Conservation (phyloP, 2,329 filamentous ascomycete species). For the Aspergillus sp. region DNA sequence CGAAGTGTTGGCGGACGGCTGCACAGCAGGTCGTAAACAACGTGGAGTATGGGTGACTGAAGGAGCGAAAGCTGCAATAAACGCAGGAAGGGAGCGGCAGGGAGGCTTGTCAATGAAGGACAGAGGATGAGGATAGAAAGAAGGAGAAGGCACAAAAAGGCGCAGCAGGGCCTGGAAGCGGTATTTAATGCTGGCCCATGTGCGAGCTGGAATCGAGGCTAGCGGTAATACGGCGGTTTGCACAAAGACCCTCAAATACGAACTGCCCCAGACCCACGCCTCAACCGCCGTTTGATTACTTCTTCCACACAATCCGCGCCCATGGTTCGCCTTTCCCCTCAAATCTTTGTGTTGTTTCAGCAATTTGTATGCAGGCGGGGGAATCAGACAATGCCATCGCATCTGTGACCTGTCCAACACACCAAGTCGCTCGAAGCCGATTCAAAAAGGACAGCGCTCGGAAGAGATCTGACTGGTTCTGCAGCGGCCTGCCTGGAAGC, state of each 20-base stretch:
- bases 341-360: not conserved
- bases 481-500: not conserved
- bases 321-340: not conserved
- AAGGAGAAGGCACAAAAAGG: not conserved
- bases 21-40: slow-evolving; percentile 21
- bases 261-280: slow-evolving; percentile 1
- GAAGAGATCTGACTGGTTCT: slow-evolving; percentile 1
- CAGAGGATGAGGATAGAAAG: slow-evolving; percentile 5
- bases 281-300: slow-evolving; percentile 2
- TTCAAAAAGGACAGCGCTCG: not conserved
- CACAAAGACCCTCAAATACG: not conserved
- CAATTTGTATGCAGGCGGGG: not conserved
- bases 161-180: slow-evolving; percentile 6
- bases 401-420: slow-evolving; percentile 10
- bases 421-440: not conserved
- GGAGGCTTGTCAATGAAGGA: slow-evolving; percentile 14
- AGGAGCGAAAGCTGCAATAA: slow-evolving; percentile 11
- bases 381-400: slow-evolving; percentile 3
- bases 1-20: slow-evolving; percentile 13
- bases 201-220: not conserved
- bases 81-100: slow-evolving; percentile 19
- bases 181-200: slow-evolving; percentile 11
- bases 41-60: slow-evolving; percentile 4
- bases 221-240: not conserved
- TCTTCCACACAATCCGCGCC: not conserved